These are phyloP conservation scores for Chimonanthus salicifolius DNA, from an alignment of 164 flowering plant genomes.

Conservation along the genomic window DNA sequence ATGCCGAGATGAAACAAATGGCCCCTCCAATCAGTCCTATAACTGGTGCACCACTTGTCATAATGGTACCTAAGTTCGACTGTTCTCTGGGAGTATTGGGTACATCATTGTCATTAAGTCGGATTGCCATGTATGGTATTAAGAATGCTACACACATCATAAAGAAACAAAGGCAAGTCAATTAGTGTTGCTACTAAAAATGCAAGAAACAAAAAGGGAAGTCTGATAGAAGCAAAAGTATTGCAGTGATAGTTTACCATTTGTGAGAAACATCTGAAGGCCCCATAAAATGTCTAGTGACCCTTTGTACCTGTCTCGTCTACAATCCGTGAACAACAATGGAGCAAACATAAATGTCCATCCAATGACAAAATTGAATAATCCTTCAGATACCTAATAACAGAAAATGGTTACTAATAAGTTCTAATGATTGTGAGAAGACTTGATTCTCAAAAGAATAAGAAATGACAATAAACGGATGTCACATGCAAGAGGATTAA, in stretches of 20 bases:
- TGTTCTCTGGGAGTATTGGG: constrained; percentile 27
- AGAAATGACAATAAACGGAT: neutral
- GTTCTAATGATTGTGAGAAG: neutral
- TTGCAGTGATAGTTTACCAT: constrained; percentile 43
- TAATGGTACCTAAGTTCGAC: constrained; percentile 51
- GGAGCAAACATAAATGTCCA: constrained; percentile 99
- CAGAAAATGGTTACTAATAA: constrained; percentile 1
- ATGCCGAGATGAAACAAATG: constrained; percentile 47
- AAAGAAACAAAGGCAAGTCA: constrained; percentile 6
- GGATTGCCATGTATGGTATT: constrained; percentile 96
- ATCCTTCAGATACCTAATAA: constrained; percentile 72
- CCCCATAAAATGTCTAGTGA: constrained; percentile 89
- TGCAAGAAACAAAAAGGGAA: neutral
- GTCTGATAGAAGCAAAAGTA: neutral
- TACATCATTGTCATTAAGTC: constrained; percentile 50
- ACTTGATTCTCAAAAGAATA: too few species aligned
- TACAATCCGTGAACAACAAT: constrained; percentile 70
- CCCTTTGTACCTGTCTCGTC: constrained; percentile 62
- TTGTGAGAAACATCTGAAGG: constrained; percentile 92
- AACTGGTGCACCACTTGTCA: constrained; percentile 63
- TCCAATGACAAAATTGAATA: constrained; percentile 92
- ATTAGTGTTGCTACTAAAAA: too few species aligned
- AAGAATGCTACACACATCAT: constrained; percentile 55
- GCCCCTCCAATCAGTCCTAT: constrained; percentile 72
- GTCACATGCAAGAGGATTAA: constrained; percentile 9